Base-by-base conservation (phyloP, 805 yeast species). In the Starmerella scarabaei region DNA sequence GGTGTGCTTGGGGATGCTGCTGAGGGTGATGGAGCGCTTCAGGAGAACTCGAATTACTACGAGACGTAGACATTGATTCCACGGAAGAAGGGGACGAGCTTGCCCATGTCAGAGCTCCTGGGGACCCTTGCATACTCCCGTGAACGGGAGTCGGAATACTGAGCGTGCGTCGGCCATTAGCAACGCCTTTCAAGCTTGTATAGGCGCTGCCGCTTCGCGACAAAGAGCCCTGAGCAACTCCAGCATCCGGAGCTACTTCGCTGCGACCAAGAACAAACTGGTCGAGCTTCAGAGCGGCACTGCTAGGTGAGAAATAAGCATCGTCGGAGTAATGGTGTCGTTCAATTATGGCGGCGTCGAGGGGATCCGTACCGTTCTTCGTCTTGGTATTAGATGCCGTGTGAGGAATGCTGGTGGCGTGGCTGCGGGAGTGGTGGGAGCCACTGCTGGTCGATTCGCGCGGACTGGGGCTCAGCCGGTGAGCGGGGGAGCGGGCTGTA, bases 261-360 rank as follows among this genome's bases (percentile, higher is more conserved):
- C 49, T 40, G 20, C 38, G 36, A 2, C 50, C 50, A 11, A 44
- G 36, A 5, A 46, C 43, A 24, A 36, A 44, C 33, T 46, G 50
- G 39, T 46, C 50, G 21, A 46, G 45, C 26, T 37, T 44, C n/a
- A 46, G 38, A 19, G 50, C 50, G 15, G 37, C 34, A 32, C 26
- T 43, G 30, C 39, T 35, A 14, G 36, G 27, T 14, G 36, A 6
- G 26, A 24, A 17, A 27, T 24, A 19, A 7, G 30, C 2, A 17
- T 42, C 42, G 32, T 44, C 42, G 26, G 9, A 11, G 11, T 11
- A 11, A 11, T 23, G 26, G n/a, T n/a, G n/a, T n/a, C n/a, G n/a
- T 17, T 32, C 35, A 19, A 48, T 40, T 26, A 43, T 23, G 3
- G 49, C 51, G 23, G 41, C 41, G 23, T 48, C 52, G 14, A 49